Conservation (phyloP, 176 grass and related monocot genomes). For the Musa acuminata region DNA sequence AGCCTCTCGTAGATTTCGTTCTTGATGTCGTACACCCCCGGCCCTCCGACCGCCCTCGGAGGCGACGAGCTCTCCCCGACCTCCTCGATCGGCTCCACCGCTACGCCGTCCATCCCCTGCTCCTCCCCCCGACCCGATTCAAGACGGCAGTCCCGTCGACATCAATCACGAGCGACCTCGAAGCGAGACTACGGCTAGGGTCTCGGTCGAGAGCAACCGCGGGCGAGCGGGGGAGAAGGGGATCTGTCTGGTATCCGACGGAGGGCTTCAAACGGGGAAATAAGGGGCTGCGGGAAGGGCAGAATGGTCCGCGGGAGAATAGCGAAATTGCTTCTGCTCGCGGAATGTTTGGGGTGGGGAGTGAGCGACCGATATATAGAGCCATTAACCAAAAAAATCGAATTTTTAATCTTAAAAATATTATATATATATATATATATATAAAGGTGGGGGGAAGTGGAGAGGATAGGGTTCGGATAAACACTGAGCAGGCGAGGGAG, state of each 20-base stretch:
- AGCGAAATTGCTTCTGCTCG: not conserved
- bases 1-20: constrained; percentile 54
- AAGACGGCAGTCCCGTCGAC: not conserved
- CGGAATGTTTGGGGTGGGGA: not conserved
- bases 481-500: too few species aligned
- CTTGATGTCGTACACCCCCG: constrained; percentile 31
- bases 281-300: constrained; percentile 21
- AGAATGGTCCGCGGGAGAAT: constrained; percentile 15
- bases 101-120: constrained; percentile 11
- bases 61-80: constrained; percentile 93
- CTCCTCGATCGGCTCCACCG: constrained; percentile 52
- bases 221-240: constrained; percentile 3
- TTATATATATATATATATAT: not conserved
- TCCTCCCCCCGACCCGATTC: constrained; percentile 8
- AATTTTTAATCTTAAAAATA: not conserved
- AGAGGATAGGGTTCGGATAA: not conserved
- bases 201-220: constrained; percentile 21
- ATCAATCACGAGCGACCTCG: constrained; percentile 10
- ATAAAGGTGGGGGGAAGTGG: not conserved
- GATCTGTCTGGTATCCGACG: constrained; percentile 16
- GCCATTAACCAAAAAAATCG: not conserved
- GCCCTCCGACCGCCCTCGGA: constrained; percentile 28
- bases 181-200: constrained; percentile 12
- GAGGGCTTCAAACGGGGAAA: constrained; percentile 22
- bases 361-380: not conserved